Evolutionary conservation across 768 basidiomycete genomes (phyloP), one percentile per base, ranked within the genome.

Genomic region (Gyrodon lividus): DNA sequence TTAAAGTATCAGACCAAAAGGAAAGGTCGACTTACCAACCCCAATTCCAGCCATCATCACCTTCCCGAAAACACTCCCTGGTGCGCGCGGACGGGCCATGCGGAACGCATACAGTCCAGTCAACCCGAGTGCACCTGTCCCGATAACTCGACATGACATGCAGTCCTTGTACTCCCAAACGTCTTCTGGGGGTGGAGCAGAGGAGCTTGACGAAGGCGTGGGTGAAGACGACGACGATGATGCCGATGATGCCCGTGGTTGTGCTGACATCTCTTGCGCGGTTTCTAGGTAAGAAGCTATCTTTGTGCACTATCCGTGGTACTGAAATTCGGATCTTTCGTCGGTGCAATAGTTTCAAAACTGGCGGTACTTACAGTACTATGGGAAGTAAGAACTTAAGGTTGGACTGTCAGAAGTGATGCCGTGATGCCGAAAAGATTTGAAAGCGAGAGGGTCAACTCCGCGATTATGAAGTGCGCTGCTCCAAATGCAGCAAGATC

Each of bases 51-150:
- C 82, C 59, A 87, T 73, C 46, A 86, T 71, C 34, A 75, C 72
- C 64, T 87, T 89, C 50, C 86, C 85, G 23, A 75, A 61, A 4
- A 75, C 66, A 2, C 79, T 81, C 5, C 87, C 86, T 7, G 82
- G 85, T 10, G 83, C 83, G 38, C 74, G 73, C 22, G 77, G 74
- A 42, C 87, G 81, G 23, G 86, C 78, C 72, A 80, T 77, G 64
- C 77, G 76, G 23, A 90, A 67, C 2, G 88, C 86, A 62, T 90
- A 89, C 22, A 83, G 54, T 5, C 89, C 87, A 5, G 82, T 77
- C 4, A 77, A 77, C 19, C 76, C 80, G 5, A 89, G 76, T 2
- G 83, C 81, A 26, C 73, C 81, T 0, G 86, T 79, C 17, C 87
- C 87, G 35, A 87, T 78, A 48, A 89, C 70, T 37, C 80, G 79